These are phyloP conservation scores for Inga leiocalycina DNA, from an alignment of 306 rosid species.

Conservation along the genomic window DNA sequence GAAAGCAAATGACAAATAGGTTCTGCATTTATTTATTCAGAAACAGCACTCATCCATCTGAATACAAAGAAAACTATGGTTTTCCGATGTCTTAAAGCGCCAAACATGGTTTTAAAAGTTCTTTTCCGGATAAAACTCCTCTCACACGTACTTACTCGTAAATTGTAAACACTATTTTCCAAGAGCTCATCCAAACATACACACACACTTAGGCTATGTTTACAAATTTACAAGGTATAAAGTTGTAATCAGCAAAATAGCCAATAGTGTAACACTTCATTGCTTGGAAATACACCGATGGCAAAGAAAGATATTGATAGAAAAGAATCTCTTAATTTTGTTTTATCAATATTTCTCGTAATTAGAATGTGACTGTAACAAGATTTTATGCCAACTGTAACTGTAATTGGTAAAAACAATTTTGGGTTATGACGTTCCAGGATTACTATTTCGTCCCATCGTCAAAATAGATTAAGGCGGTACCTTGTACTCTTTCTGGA, in stretches of 20 bases:
- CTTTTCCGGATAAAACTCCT: too few species aligned
- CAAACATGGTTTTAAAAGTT: too few species aligned
- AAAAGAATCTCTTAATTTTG: neutral
- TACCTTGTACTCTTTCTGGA: slow-evolving; percentile 74
- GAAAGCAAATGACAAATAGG: neutral
- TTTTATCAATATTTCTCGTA: neutral
- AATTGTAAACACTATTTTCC: too few species aligned
- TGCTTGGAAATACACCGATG: neutral
- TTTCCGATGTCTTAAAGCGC: neutral
- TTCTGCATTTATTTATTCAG: neutral
- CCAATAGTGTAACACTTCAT: neutral
- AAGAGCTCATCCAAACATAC: too few species aligned
- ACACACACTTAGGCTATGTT: neutral
- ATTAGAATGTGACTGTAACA: neutral
- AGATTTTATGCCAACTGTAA: neutral
- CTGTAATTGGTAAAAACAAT: neutral
- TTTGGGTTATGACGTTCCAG: neutral
- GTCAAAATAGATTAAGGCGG: neutral
- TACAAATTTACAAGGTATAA: neutral
- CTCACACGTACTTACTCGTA: too few species aligned
- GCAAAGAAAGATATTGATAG: neutral
- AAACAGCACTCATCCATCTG: neutral
- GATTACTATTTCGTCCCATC: neutral
- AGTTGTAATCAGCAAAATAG: neutral
- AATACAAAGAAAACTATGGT: neutral